A percentile compares a stretch with the other conserved stretches of the same genome.
These are phyloP conservation scores for Malassezia sympodialis DNA, from an alignment of 1,284 basidiomycete genomes.

Conservation along the genomic window DNA sequence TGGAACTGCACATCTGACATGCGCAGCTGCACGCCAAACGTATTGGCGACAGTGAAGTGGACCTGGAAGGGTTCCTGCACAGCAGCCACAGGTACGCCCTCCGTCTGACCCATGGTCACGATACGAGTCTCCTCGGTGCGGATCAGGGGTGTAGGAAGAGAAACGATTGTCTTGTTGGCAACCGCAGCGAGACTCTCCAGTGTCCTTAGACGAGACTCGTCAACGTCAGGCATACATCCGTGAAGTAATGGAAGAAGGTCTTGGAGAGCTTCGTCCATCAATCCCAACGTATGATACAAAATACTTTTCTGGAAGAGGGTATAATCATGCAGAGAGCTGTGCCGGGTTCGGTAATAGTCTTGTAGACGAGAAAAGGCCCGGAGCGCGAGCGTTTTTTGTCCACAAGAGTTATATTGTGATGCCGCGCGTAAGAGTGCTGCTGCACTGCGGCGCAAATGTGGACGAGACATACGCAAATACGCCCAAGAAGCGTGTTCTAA, in stretches of 20 bases:
- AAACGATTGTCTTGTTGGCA: conserved; percentile 7
- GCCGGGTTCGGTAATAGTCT: conserved; percentile 23
- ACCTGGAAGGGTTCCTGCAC: background rate
- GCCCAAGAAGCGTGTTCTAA: conserved; percentile 53
- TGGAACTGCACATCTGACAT: background rate
- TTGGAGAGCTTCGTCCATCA: conserved; percentile 50
- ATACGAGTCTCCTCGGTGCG: background rate
- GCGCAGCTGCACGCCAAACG: background rate
- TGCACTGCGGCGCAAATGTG: conserved; percentile 50
- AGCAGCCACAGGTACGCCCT: background rate
- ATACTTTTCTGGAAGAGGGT: conserved; percentile 53
- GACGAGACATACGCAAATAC: conserved; percentile 45
- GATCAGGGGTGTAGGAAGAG: conserved; percentile 3
- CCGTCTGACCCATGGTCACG: background rate
- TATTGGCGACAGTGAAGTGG: conserved; percentile 3
- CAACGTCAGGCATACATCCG: conserved; percentile 36
- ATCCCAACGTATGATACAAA: conserved; percentile 53
- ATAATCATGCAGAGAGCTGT: conserved; percentile 51
- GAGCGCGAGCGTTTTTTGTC: conserved; percentile 47
- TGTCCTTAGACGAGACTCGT: conserved; percentile 50
- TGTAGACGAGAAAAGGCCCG: conserved; percentile 28
- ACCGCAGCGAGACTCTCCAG: conserved; percentile 51
- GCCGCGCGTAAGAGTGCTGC: conserved; percentile 53
- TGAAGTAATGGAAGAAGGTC: conserved; percentile 49
- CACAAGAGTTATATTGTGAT: conserved; percentile 53